phyloP scores from a whole-genome alignment of 805 yeast genomes.

The Metschnikowia rubicola region DNA sequence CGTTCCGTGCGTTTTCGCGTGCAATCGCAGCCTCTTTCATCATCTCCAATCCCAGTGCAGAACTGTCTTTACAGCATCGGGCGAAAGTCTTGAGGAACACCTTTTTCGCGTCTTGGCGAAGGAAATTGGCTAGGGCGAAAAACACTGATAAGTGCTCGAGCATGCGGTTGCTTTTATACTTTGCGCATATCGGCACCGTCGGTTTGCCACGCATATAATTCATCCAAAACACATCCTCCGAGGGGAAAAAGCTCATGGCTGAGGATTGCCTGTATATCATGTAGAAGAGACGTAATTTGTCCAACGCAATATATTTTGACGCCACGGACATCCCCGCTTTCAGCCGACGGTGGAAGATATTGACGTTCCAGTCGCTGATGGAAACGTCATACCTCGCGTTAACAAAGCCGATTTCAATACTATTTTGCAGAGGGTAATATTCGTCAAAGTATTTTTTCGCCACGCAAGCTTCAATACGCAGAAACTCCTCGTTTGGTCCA shows the following conservation, averaged over 20 bases:
- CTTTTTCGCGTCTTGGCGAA: conserved; percentile 25
- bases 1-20: conserved; percentile 19
- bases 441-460: conserved; percentile 20
- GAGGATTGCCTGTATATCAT: conserved; percentile 24
- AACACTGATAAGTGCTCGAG: conserved; percentile 48
- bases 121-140: conserved; percentile 27
- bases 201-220: conserved; percentile 25
- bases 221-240: conserved; percentile 18
- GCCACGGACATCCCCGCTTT: neutral
- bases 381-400: conserved; percentile 35
- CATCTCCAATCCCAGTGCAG: conserved; percentile 32
- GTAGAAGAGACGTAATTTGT: conserved; percentile 10
- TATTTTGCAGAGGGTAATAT: conserved; percentile 19
- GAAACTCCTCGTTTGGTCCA: conserved; percentile 19
- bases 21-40: conserved; percentile 18
- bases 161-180: conserved; percentile 46
- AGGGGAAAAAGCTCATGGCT: conserved; percentile 29
- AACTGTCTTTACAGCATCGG: conserved; percentile 12
- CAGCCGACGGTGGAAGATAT: conserved; percentile 1
- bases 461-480: conserved; percentile 23
- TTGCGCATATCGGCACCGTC: conserved; percentile 34
- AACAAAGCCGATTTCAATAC: conserved; percentile 21
- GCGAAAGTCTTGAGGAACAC: conserved; percentile 10
- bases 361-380: conserved; percentile 32
- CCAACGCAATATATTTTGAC: conserved; percentile 10